Percentiles rank a stretch among this genome's conserved stretches.
Evolutionary conservation across 1,284 basidiomycete genomes (phyloP).

Genomic region (Pterula multifida): DNA sequence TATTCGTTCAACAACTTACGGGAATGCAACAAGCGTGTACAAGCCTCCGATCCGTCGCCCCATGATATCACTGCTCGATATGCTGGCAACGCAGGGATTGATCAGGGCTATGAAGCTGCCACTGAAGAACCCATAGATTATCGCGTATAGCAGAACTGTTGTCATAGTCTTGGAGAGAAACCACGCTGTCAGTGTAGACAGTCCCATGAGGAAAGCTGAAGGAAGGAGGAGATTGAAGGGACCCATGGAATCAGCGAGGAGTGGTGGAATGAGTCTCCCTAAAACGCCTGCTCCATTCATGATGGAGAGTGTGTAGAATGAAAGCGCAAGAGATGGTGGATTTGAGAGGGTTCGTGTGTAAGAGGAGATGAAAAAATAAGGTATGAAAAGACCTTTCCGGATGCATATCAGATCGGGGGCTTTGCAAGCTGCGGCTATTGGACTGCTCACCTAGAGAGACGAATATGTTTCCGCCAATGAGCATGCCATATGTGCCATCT

Average conservation of each 20-base stretch:
- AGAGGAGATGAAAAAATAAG: conserved; percentile 50
- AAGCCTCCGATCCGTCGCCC: conserved; percentile 48
- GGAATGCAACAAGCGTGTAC: conserved; percentile 50
- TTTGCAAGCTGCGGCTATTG: no score
- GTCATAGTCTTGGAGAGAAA: conserved; percentile 26
- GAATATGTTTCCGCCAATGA: conserved; percentile 34
- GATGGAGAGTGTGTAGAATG: conserved; percentile 41
- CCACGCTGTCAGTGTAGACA: conserved; percentile 49
- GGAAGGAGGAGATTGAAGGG: conserved; percentile 51
- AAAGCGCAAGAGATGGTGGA: conserved; percentile 14
- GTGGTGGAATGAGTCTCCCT: conserved; percentile 49
- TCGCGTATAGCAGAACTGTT: conserved; percentile 40
- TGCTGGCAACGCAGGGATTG: conserved; percentile 51
- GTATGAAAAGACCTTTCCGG: conserved; percentile 45
- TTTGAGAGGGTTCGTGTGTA: conserved; percentile 28
- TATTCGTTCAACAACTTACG: conserved; percentile 34
- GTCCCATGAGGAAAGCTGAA: conserved; percentile 43
- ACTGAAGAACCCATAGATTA: conserved; percentile 41
- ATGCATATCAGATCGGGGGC: not conserved
- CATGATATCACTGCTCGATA: conserved; percentile 41
- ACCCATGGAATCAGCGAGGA: conserved; percentile 49
- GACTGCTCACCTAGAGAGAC: conserved; percentile 32
- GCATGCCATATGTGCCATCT: conserved; percentile 31
- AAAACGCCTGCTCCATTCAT: conserved; percentile 54
- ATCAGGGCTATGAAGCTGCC: conserved; percentile 52